Conservation (phyloP, 805 yeast genomes). For the Starmerella scarabaei region DNA sequence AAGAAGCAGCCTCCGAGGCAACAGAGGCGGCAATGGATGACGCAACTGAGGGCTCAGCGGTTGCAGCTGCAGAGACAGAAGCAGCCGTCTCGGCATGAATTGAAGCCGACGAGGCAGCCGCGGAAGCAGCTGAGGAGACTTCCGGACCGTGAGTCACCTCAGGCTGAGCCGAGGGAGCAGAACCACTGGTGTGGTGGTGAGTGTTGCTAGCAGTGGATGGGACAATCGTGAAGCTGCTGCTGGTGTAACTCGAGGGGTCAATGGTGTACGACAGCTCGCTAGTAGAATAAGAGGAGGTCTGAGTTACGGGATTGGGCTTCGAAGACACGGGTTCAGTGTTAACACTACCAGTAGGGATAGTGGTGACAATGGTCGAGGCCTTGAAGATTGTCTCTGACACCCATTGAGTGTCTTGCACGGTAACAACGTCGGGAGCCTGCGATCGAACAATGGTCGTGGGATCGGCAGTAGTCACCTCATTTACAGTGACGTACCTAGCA, state of each 20-base stretch:
- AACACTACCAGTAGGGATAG: slow-evolving; percentile 25
- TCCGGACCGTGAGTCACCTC: no score
- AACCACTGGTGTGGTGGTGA: not conserved
- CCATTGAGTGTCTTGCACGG: slow-evolving; percentile 15
- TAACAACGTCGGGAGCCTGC: slow-evolving; percentile 9
- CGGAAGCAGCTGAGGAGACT: not conserved
- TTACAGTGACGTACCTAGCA: slow-evolving; percentile 17
- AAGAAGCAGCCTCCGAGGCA: not conserved
- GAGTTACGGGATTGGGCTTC: slow-evolving; percentile 27
- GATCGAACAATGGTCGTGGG: slow-evolving; percentile 14
- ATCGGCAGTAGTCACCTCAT: slow-evolving; percentile 14
- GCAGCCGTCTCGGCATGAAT: slow-evolving; percentile 1
- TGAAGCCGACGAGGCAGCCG: not conserved
- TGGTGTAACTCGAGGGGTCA: slow-evolving; percentile 26
- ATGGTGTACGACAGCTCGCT: slow-evolving; percentile 24
- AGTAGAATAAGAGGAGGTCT: slow-evolving; percentile 24
- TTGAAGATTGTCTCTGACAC: slow-evolving; percentile 23
- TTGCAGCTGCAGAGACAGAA: not conserved
- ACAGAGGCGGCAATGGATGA: slow-evolving; percentile 1
- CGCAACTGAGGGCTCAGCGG: slow-evolving; percentile 6
- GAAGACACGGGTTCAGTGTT: slow-evolving; percentile 25
- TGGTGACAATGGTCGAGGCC: slow-evolving; percentile 25
- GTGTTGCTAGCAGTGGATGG: not conserved
- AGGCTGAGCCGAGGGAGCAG: not conserved
- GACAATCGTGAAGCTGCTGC: slow-evolving; percentile 10